Evolutionary conservation across 2,329 filamentous ascomycete species (phyloP), one percentile per base, ranked within the genome.

Genomic region (Beauveria brongniartii): DNA sequence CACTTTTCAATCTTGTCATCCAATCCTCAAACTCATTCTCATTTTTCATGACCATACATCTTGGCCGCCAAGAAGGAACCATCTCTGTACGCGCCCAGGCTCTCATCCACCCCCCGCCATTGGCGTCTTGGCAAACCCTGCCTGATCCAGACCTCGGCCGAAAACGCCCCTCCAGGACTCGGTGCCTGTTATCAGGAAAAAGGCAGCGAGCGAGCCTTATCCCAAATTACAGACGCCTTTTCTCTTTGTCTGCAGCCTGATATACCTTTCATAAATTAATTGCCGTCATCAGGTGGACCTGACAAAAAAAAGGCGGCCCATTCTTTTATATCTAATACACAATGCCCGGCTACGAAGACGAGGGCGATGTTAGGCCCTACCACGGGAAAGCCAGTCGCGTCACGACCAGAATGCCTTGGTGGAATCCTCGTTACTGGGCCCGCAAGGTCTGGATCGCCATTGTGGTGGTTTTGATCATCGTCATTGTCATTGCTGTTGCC

Each of bases 381-480:
- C 20, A 64, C 28, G 62, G 66, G 52, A 63, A 63, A 61, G 26
- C 67, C 22, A 66, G 64, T 3, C 66, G 61, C 24, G 67, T 67
- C 18, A 63, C 34, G 20, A 55, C 71, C 6, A 66, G 63, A 30
- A 70, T 68, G 63, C 70, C 73, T 8, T 73, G 69, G 70, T 83
- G 78, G 70, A 75, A 84, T 63, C 77, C 79, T 0, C 74, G 74
- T 55, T 75, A 75, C 52, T 87, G 84, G 84, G 72, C 77, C 46
- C 78, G 79, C 67, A 78, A 76, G 62, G 75, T 73, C 12, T 86
- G 80, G 79, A 68, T 76, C 24, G 71, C 76, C 40, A 67, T 80
- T 6, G 75, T 65, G 3, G 68, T 73, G 1, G 64, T 75, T 1
- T 60, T 77, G 2, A 71, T 71, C 26, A 68, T 86, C 16, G 66